Evolutionary conservation across 495 filamentous ascomycete species (phyloP).

Genomic region (Penicillium malachiteum): DNA sequence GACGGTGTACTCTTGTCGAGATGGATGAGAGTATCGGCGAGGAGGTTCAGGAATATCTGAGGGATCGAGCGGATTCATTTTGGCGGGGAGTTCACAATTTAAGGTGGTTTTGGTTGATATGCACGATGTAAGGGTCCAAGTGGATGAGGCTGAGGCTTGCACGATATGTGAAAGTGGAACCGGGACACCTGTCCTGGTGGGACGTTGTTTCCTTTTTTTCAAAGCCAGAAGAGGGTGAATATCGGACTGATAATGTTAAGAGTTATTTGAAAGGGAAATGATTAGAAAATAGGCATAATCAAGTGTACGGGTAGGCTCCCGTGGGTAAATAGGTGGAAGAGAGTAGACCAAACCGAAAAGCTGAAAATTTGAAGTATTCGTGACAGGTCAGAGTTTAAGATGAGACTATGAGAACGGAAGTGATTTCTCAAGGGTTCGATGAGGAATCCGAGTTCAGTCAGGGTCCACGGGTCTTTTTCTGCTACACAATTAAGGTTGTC

Average conservation of each 20-base stretch:
- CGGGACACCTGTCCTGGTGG: too few relatives aligned
- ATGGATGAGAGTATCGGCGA: conserved; percentile 11
- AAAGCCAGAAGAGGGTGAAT: too few relatives aligned
- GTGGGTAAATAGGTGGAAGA: not conserved
- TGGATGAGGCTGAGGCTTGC: not conserved
- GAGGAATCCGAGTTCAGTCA: not conserved
- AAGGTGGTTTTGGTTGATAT: not conserved
- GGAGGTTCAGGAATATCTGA: conserved; percentile 14
- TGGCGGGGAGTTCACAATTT: not conserved
- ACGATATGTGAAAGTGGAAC: too few relatives aligned
- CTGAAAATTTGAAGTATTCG: conserved; percentile 4
- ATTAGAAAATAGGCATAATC: not conserved
- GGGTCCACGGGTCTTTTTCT: not conserved
- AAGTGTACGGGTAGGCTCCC: not conserved
- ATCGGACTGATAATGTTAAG: too few relatives aligned
- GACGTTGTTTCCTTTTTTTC: too few relatives aligned
- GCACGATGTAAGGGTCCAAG: not conserved
- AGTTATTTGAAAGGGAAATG: not conserved
- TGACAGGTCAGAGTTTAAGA: conserved; percentile 4
- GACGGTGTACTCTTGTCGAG: conserved; percentile 49
- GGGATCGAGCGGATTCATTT: not conserved
- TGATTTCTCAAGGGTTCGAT: not conserved
- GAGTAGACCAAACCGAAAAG: conserved; percentile 15
- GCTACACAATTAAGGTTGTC: conserved; percentile 6
- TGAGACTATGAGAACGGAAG: not conserved